These are phyloP conservation scores for Didymella glomerata DNA, from an alignment of 2,329 filamentous ascomycete species.

Conservation along the genomic window DNA sequence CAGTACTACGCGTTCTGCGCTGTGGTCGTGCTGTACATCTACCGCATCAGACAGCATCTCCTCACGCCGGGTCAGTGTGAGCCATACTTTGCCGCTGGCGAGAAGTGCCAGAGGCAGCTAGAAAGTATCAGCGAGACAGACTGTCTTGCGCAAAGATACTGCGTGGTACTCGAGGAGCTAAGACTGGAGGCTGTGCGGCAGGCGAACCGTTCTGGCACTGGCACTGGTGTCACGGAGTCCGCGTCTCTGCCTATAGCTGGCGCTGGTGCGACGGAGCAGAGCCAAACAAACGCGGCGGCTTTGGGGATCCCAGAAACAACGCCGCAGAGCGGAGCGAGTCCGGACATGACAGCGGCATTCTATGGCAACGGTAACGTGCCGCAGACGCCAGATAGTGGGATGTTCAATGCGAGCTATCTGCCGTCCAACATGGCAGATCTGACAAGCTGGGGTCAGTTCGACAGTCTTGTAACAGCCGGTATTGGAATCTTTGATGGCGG, in stretches of 20 bases:
- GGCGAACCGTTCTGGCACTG: slow-evolving; percentile 22
- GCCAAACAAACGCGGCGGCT: background rate
- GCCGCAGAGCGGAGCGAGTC: slow-evolving; percentile 28
- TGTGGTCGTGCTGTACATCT: slow-evolving; percentile 63
- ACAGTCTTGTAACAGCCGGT: slow-evolving; percentile 49
- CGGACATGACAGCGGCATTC: slow-evolving; percentile 22
- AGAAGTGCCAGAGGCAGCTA: slow-evolving; percentile 54
- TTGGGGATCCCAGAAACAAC: slow-evolving; percentile 16
- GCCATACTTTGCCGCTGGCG: slow-evolving; percentile 53
- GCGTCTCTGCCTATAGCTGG: slow-evolving; percentile 7
- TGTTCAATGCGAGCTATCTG: slow-evolving; percentile 34
- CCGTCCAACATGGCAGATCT: slow-evolving; percentile 46
- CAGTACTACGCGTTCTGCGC: slow-evolving; percentile 65
- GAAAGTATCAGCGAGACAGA: slow-evolving; percentile 43
- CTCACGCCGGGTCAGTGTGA: slow-evolving; percentile 59
- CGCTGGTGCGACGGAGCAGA: slow-evolving; percentile 3
- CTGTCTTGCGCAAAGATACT: slow-evolving; percentile 57
- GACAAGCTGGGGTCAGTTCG: slow-evolving; percentile 51
- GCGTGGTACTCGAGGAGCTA: slow-evolving; percentile 63
- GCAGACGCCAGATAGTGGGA: slow-evolving; percentile 41
- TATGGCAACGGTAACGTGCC: slow-evolving; percentile 35
- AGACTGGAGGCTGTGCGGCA: slow-evolving; percentile 53
- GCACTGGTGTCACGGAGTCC: background rate
- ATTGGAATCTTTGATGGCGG: slow-evolving; percentile 46
- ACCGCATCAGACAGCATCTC: slow-evolving; percentile 60